A percentile compares a stretch with the other conserved stretches of the same genome.
Evolutionary conservation across 495 filamentous ascomycete genomes (phyloP).

Genomic region (Venustampulla echinocandica): DNA sequence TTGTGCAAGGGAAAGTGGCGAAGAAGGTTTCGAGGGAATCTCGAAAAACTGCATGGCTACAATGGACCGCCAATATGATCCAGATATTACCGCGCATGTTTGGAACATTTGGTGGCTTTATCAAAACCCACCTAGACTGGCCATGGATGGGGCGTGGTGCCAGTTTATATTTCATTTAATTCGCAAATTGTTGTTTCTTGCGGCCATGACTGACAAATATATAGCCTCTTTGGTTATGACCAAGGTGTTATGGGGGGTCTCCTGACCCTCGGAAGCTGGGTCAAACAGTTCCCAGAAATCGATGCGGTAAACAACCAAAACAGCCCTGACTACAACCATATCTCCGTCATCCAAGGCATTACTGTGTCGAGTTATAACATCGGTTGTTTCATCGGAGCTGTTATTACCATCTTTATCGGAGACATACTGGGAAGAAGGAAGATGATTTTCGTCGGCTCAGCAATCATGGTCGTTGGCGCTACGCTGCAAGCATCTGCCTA

Average conservation of each 20-base stretch:
- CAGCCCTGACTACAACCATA: conserved; percentile 13
- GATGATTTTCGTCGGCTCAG: conserved; percentile 60
- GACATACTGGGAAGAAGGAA: conserved; percentile 60
- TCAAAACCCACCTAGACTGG: too few species aligned
- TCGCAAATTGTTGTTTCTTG: too few species aligned
- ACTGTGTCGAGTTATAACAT: conserved; percentile 56
- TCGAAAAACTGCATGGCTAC: too few species aligned
- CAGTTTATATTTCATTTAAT: not conserved
- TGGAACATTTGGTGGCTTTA: too few species aligned
- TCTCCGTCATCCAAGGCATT: conserved; percentile 33
- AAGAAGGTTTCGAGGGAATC: too few species aligned
- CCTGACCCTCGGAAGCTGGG: conserved; percentile 31
- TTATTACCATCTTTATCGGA: conserved; percentile 62
- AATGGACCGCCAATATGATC: too few species aligned
- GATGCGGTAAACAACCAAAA: conserved; percentile 20
- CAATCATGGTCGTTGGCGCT: conserved; percentile 64
- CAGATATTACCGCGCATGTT: too few species aligned
- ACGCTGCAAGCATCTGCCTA: conserved; percentile 54
- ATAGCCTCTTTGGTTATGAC: conserved; percentile 44
- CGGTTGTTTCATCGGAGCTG: conserved; percentile 64
- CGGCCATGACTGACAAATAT: too few species aligned
- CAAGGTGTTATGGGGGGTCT: conserved; percentile 37
- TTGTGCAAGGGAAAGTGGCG: too few species aligned
- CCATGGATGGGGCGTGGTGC: too few species aligned
- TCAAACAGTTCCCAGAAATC: conserved; percentile 31